phyloP scores from a whole-genome alignment of 805 yeast genomes.

The Yarrowia deformans region DNA sequence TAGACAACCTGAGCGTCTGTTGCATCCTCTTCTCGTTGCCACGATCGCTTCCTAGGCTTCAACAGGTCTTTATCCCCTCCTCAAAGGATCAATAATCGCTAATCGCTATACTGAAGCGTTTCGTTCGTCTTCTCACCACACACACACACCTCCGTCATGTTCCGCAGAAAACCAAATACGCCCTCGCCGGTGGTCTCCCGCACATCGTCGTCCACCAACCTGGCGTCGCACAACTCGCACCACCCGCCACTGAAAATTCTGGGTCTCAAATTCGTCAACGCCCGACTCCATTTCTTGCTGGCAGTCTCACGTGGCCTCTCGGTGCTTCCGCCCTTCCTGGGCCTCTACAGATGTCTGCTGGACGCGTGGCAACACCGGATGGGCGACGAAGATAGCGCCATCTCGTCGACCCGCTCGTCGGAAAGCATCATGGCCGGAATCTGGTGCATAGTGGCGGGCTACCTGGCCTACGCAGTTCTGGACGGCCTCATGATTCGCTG shows the following conservation, averaged over 20 bases:
- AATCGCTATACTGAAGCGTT: too few species aligned
- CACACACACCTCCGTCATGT: not conserved
- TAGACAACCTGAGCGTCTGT: too few species aligned
- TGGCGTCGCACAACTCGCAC: slow-evolving; percentile 15
- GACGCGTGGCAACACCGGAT: slow-evolving; percentile 49
- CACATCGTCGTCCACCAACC: slow-evolving; percentile 26
- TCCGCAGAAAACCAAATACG: slow-evolving; percentile 23
- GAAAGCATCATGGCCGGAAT: slow-evolving; percentile 83
- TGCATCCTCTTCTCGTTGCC: too few species aligned
- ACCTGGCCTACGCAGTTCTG: slow-evolving; percentile 79
- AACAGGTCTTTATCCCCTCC: too few species aligned
- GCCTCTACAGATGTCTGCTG: slow-evolving; percentile 52
- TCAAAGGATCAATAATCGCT: too few species aligned
- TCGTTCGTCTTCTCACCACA: too few species aligned
- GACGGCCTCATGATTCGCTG: slow-evolving; percentile 93
- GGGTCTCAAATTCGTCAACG: slow-evolving; percentile 74
- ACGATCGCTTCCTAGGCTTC: too few species aligned
- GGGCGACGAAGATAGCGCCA: slow-evolving; percentile 48
- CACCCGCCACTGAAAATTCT: slow-evolving; percentile 58
- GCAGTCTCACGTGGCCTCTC: slow-evolving; percentile 84
- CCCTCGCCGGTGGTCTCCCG: slow-evolving; percentile 31
- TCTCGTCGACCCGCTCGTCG: slow-evolving; percentile 71
- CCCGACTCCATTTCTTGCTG: slow-evolving; percentile 75
- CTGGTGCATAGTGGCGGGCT: slow-evolving; percentile 93
- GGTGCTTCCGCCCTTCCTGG: slow-evolving; percentile 68